These are phyloP conservation scores for Boletus rex-veris DNA, from an alignment of 768 basidiomycete species.

Conservation along the genomic window DNA sequence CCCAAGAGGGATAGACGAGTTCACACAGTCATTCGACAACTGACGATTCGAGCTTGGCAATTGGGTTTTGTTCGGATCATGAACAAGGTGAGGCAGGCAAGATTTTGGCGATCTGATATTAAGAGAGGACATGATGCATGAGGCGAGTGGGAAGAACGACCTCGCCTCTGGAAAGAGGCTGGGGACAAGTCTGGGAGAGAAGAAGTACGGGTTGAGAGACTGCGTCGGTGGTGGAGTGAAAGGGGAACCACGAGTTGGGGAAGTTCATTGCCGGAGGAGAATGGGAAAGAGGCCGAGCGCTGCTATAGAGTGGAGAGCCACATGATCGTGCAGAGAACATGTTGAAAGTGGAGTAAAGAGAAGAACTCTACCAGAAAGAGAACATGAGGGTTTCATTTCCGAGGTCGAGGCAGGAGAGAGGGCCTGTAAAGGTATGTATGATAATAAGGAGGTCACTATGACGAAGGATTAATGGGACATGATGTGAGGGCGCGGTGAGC, in stretches of 20 bases:
- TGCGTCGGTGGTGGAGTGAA: conserved; percentile 7
- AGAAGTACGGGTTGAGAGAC: not conserved
- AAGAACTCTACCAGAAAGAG: conserved; percentile 23
- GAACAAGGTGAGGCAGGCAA: conserved; percentile 26
- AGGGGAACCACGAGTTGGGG: not conserved
- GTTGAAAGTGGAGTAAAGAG: conserved; percentile 28
- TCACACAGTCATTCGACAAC: conserved; percentile 26
- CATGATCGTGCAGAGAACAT: conserved; percentile 27
- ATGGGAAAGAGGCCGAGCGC: conserved; percentile 16
- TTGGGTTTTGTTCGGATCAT: conserved; percentile 25
- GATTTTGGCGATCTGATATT: conserved; percentile 31
- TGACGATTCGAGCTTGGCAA: conserved; percentile 14
- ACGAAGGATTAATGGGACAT: conserved; percentile 11
- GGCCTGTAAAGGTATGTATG: conserved; percentile 16
- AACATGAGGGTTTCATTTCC: conserved; percentile 37
- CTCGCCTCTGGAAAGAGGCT: not conserved
- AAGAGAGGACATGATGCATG: conserved; percentile 29
- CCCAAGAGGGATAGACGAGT: conserved; percentile 5
- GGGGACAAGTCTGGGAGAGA: not conserved
- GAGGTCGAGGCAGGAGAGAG: conserved; percentile 27
- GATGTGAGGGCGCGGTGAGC: conserved; percentile 6
- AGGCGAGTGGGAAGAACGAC: conserved; percentile 16
- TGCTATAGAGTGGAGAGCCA: conserved; percentile 18
- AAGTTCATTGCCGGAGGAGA: conserved; percentile 26
- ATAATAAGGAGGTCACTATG: conserved; percentile 24